phyloP scores from a whole-genome alignment of 306 rosid genomes.

The Inga oerstediana region DNA sequence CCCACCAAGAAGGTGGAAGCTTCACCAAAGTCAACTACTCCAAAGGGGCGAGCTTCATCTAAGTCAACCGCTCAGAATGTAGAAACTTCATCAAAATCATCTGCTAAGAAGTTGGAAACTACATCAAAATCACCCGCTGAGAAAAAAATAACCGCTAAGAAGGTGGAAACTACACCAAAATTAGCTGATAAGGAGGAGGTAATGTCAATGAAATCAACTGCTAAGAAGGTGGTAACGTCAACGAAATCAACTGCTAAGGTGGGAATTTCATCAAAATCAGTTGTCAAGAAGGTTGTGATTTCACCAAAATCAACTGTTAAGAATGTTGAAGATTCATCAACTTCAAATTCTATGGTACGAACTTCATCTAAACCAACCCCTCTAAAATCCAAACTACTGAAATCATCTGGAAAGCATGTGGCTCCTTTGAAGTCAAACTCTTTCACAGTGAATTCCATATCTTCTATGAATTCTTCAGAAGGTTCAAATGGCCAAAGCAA shows the following conservation, averaged over 20 bases:
- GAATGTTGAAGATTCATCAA: conserved; percentile 31
- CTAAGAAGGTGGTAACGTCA: conserved; percentile 8
- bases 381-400: conserved; percentile 37
- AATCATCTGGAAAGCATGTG: conserved; percentile 41
- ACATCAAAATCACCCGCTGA: conserved; percentile 23
- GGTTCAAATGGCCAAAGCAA: conserved; percentile 36
- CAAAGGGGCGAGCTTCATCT: neutral
- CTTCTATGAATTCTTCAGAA: conserved; percentile 41
- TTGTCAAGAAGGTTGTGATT: neutral
- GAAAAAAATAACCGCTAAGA: neutral
- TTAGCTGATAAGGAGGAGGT: neutral
- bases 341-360: neutral
- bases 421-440: conserved; percentile 44
- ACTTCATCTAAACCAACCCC: conserved; percentile 28
- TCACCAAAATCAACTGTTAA: conserved; percentile 9
- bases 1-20: neutral
- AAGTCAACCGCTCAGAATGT: neutral
- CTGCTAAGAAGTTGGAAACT: conserved; percentile 18
- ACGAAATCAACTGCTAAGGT: neutral
- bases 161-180: neutral
- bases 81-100: conserved; percentile 12
- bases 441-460: conserved; percentile 35
- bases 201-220: conserved; percentile 18
- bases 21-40: conserved; percentile 18
- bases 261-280: neutral